Evolutionary conservation across 2,329 filamentous ascomycete species (phyloP), one percentile per base, ranked within the genome.

Genomic region (Colletotrichum tanaceti): DNA sequence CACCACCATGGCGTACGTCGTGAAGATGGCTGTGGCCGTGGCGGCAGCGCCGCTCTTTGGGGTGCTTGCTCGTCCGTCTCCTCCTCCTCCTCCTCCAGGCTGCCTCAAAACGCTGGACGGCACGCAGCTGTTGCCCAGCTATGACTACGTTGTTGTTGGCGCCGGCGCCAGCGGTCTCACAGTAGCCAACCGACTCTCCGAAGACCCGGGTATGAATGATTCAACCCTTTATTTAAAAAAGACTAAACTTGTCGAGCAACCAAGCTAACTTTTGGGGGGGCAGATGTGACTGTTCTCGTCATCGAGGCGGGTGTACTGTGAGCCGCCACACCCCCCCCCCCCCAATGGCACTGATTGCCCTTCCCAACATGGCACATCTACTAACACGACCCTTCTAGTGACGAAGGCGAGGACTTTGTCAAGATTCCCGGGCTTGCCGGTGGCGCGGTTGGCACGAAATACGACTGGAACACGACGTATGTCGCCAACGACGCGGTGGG

Each of bases 91-190:
- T 67, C 53, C 22, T 38, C 53, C 65, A 14, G 41, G n/a, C 13
- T 50, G 53, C 32, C 41, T 65, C 18, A 61, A 65, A 28, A 24
- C 20, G n/a, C 43, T 52, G 32, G 46, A 64, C 50, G 60, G 43
- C 14, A 50, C 35, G 18, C 38, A 52, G 2, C 39, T 70, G 41
- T 46, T 69, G n/a, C 60, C 68, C 11, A 58, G 38, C 18, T 77
- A 77, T 55, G 77, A 79, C 68, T 79, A 76, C 49, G 73, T 78
- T n/a, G 72, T 78, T 32, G 72, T 77, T 11, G 77, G 77, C 18
- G 77, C 77, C 24, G 79, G 79, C 20, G 78, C 78, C 2, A 77
- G 77, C 5, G 78, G 78, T 28, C 75, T 78, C 57, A 76, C 77
- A 13, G 75, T 80, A 11, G 79, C 79, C 4, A 77, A 77, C 10